Percentiles rank a stretch among this genome's conserved stretches.
Evolutionary conservation across 345 rosid species (phyloP).

Genomic region (Arabis hirsuta): DNA sequence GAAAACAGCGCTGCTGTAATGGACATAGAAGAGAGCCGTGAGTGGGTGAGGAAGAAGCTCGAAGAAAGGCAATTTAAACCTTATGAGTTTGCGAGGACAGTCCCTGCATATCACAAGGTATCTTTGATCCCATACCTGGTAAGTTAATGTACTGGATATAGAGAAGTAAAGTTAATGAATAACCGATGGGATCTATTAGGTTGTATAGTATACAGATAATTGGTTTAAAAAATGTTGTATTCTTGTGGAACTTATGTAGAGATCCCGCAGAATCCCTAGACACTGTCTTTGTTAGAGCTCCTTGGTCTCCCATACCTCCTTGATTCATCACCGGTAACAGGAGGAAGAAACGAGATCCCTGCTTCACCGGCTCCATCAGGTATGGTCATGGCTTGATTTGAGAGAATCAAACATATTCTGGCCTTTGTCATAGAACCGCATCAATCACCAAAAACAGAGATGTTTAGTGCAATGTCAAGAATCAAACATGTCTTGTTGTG

Average conservation of each 20-base stretch:
- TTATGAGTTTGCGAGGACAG: slow-evolving; percentile 73
- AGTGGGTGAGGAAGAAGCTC: slow-evolving; percentile 43
- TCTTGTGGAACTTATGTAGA: slow-evolving; percentile 46
- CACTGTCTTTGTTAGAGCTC: no score
- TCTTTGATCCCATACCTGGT: slow-evolving; percentile 40
- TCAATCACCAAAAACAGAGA: slow-evolving; percentile 2
- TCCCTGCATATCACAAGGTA: slow-evolving; percentile 55
- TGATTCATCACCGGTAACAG: slow-evolving; percentile 54
- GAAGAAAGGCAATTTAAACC: slow-evolving; percentile 68
- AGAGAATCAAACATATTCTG: background rate
- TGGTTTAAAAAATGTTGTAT: no score
- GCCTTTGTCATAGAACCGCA: background rate
- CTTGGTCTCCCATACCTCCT: slow-evolving; percentile 60
- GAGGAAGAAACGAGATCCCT: slow-evolving; percentile 39
- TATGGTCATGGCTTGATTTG: slow-evolving; percentile 31
- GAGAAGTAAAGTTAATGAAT: slow-evolving; percentile 8
- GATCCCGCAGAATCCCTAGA: slow-evolving; percentile 56
- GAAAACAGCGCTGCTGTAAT: no score
- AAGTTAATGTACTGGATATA: slow-evolving; percentile 14
- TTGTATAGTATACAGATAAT: background rate
- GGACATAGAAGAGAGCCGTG: no score
- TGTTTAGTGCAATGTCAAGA: background rate
- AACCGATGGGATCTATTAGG: background rate
- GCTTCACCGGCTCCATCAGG: slow-evolving; percentile 52
- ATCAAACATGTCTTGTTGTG: slow-evolving; percentile 14